Evolutionary conservation across 352 stramenopile genomes (phyloP).

Genomic region (Globisporangium viniferum): DNA sequence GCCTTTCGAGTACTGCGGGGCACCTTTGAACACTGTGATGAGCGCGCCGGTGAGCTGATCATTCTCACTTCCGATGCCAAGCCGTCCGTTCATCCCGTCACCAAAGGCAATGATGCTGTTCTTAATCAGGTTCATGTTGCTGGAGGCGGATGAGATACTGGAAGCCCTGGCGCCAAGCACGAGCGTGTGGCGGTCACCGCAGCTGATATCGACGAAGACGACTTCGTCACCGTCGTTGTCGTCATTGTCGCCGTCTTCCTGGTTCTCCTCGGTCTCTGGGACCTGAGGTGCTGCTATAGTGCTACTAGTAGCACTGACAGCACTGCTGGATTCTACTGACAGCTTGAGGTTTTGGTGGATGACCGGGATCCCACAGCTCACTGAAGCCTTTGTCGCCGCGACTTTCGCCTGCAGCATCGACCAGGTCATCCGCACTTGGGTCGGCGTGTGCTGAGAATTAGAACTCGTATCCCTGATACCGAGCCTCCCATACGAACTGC

Average conservation of each 20-base stretch:
- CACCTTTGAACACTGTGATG: constrained; percentile 30
- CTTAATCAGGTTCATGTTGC: constrained; percentile 16
- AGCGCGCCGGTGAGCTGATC: constrained; percentile 43
- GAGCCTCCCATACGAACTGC: constrained; percentile 53
- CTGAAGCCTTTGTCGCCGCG: neutral
- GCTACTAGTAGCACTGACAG: neutral
- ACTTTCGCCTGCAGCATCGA: constrained; percentile 22
- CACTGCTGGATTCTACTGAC: neutral
- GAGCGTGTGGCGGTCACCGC: constrained; percentile 66
- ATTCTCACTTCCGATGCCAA: constrained; percentile 49
- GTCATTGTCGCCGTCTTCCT: constrained; percentile 16
- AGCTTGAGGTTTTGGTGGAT: neutral
- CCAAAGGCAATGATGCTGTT: constrained; percentile 59
- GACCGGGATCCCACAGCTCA: constrained; percentile 12
- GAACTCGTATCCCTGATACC: constrained; percentile 27
- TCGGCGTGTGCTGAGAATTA: constrained; percentile 20
- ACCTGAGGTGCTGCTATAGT: neutral
- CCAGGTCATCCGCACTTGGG: constrained; percentile 41
- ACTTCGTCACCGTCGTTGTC: constrained; percentile 23
- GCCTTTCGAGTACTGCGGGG: neutral
- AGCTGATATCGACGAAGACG: constrained; percentile 62
- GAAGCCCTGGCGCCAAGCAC: constrained; percentile 21
- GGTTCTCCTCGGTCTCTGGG: neutral
- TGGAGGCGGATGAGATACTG: neutral
- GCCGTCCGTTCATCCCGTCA: constrained; percentile 63